Evolutionary conservation across 2,329 filamentous ascomycete species (phyloP), one percentile per base, ranked within the genome.

Genomic region (Tolypocladium sp.): DNA sequence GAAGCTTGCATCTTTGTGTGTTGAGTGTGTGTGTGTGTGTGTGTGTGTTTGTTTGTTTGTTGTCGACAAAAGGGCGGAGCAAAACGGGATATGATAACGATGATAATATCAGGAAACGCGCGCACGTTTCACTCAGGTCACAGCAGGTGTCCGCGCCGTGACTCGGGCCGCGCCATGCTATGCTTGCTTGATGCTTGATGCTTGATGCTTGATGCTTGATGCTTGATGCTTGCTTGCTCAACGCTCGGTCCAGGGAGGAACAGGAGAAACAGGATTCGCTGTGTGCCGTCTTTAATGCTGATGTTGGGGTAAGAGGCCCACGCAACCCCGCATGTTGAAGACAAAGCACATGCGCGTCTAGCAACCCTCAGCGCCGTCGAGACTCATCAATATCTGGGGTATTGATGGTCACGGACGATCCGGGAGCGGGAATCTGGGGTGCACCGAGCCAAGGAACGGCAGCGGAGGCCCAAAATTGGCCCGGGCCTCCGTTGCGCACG

Each of bases 401-500:
- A 35, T 52, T 6, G 27, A 20, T n/a, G 49, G 49, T n/a, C 22
- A 25, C 49, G 30, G 49, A 33, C 49, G 49, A 51, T 51, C 17
- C 27, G 15, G 27, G 25, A 25, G 17, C 27, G 27, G 27, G 27
- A 51, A 51, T n/a, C 27, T 51, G 46, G 46, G 46, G 49, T 33
- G 27, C 27, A 9, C 27, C 49, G 27, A 33, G 10, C 17, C 27
- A 20, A n/a, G 27, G 49, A 35, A 13, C 49, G 30, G 49, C 64
- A 57, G 55, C 68, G 66, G 67, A 66, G 57, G 44, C 33, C 9
- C 40, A 61, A 58, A 67, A 66, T 71, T 68, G 65, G 60, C 51
- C 70, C 70, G 70, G 59, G 57, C 56, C 63, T 71, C 70, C 70
- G 70, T 58, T 60, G 55, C 60, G 57, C 46, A 51, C 46, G 27